These are phyloP conservation scores for Mycena pura DNA, from an alignment of 768 basidiomycete species.

Conservation along the genomic window DNA sequence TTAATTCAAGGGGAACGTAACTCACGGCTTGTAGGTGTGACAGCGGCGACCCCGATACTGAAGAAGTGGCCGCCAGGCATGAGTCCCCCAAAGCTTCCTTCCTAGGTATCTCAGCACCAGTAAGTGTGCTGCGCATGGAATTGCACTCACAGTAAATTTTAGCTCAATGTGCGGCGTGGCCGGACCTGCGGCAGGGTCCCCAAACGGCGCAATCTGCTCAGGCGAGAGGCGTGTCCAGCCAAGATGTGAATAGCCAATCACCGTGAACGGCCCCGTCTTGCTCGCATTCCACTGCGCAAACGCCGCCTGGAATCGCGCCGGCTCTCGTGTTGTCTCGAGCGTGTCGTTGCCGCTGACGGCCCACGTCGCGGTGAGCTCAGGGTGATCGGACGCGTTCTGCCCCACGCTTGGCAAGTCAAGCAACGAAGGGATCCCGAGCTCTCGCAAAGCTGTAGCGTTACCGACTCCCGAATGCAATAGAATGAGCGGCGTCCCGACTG, in stretches of 20 bases:
- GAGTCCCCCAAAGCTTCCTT: neutral
- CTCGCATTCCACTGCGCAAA: constrained; percentile 27
- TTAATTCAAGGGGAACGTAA: neutral
- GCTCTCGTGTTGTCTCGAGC: constrained; percentile 6
- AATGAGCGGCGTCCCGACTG: constrained; percentile 35
- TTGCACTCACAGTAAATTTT: constrained; percentile 32
- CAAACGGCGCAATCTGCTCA: constrained; percentile 33
- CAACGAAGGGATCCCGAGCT: constrained; percentile 19
- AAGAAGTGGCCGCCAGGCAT: constrained; percentile 19
- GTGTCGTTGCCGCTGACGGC: constrained; percentile 22
- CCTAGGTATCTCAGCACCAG: neutral
- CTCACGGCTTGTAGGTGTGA: constrained; percentile 30
- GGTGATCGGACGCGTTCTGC: constrained; percentile 37
- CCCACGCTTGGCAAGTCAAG: constrained; percentile 32
- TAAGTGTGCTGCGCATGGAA: neutral
- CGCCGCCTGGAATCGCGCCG: constrained; percentile 10
- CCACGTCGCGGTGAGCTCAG: neutral
- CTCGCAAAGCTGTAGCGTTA: neutral
- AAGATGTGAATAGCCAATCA: constrained; percentile 16
- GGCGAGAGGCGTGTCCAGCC: constrained; percentile 34
- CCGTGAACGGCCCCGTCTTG: constrained; percentile 29
- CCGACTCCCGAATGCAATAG: constrained; percentile 38
- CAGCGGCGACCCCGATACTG: neutral
- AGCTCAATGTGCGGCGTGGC: constrained; percentile 44
- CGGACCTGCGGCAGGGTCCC: constrained; percentile 46